Percentiles rank a stretch among this genome's conserved stretches.
Conservation (phyloP, 495 filamentous ascomycete species). For the Cudoniella acicularis region DNA sequence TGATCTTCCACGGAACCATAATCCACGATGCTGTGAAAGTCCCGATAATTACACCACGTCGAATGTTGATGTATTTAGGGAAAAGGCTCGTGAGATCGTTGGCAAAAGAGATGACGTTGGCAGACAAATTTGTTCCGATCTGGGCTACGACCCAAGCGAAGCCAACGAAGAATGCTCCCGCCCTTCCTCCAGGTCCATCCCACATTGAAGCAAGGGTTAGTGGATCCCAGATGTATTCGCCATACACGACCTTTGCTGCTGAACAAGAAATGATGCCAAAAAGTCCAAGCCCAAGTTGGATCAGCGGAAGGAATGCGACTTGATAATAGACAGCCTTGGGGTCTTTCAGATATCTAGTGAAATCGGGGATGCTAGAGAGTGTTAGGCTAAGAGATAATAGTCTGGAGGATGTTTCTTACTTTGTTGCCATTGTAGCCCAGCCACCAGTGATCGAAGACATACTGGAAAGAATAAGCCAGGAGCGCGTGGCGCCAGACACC, state of each 20-base stretch:
- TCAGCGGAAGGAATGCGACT: slow-evolving; percentile 51
- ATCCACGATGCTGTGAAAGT: slow-evolving; percentile 54
- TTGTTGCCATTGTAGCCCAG: slow-evolving; percentile 40
- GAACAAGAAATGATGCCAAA: slow-evolving; percentile 48
- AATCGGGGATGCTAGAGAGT: slow-evolving; percentile 50
- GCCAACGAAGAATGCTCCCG: slow-evolving; percentile 52
- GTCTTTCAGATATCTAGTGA: slow-evolving; percentile 52
- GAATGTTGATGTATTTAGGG: slow-evolving; percentile 58
- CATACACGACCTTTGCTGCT: slow-evolving; percentile 52
- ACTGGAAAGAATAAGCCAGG: slow-evolving; percentile 40
- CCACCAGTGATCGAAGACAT: slow-evolving; percentile 42
- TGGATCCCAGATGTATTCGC: slow-evolving; percentile 55
- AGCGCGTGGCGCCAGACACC: slow-evolving; percentile 35
- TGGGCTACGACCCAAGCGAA: slow-evolving; percentile 49
- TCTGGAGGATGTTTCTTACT: slow-evolving; percentile 6
- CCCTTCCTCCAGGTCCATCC: slow-evolving; percentile 43
- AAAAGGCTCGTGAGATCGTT: slow-evolving; percentile 61
- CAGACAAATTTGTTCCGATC: slow-evolving; percentile 62
- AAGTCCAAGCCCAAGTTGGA: slow-evolving; percentile 49
- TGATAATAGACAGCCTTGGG: slow-evolving; percentile 52
- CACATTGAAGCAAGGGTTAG: slow-evolving; percentile 50
- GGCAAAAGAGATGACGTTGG: slow-evolving; percentile 60
- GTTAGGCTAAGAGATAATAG: not conserved
- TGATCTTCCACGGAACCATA: slow-evolving; percentile 63
- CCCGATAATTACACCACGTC: slow-evolving; percentile 57